phyloP scores from a whole-genome alignment of 2,329 filamentous ascomycete genomes.

The Sarocladium strictum region DNA sequence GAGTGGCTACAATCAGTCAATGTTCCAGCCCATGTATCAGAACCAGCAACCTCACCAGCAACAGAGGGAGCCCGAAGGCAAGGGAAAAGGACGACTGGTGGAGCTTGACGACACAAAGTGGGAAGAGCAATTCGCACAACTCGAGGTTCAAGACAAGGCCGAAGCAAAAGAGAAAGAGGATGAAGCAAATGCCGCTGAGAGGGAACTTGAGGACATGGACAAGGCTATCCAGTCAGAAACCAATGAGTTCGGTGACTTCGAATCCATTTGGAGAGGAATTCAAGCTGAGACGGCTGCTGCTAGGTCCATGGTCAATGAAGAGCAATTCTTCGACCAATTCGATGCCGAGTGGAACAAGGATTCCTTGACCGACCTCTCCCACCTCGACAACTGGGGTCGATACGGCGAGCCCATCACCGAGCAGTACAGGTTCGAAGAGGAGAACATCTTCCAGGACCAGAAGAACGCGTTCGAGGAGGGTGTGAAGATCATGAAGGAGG shows the following conservation, averaged over 20 bases:
- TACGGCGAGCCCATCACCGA: constrained; percentile 74
- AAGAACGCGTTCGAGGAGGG: constrained; percentile 89
- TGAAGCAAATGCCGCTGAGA: constrained; percentile 67
- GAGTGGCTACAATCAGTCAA: constrained; percentile 48
- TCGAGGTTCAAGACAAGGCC: constrained; percentile 62
- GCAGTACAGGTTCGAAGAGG: constrained; percentile 89
- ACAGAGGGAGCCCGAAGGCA: constrained; percentile 46
- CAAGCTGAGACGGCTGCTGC: constrained; percentile 67
- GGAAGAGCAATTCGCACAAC: constrained; percentile 92
- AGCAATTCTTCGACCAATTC: constrained; percentile 58
- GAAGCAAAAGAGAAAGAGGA: constrained; percentile 48
- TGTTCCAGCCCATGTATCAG: constrained; percentile 38
- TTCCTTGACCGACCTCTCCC: constrained; percentile 51
- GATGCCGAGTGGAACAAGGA: constrained; percentile 73
- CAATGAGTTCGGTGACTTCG: constrained; percentile 78
- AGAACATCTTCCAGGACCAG: constrained; percentile 81
- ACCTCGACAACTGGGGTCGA: constrained; percentile 56
- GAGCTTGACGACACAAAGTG: constrained; percentile 91
- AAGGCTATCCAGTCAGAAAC: constrained; percentile 60
- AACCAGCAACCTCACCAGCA: constrained; percentile 34
- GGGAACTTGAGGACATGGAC: constrained; percentile 85
- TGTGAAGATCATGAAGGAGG: constrained; percentile 84
- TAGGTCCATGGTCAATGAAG: constrained; percentile 65
- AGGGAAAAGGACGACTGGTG: constrained; percentile 88
- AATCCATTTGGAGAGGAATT: constrained; percentile 81